phyloP scores from a whole-genome alignment of 1,139 yeast genomes.

The Arxiozyma telluris region DNA sequence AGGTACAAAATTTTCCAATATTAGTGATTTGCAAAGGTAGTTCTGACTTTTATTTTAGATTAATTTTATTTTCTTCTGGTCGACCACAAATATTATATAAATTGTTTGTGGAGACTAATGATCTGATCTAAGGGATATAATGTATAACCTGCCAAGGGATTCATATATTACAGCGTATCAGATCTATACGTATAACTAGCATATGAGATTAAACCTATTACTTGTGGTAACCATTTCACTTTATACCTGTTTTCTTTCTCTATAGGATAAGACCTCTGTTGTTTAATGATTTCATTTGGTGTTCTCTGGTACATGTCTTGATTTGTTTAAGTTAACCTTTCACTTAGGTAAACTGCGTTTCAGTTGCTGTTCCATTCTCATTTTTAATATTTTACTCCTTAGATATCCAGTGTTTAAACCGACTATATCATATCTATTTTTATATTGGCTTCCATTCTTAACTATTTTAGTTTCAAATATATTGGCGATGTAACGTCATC shows the following conservation, averaged over 20 bases:
- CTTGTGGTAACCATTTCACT: constrained; percentile 5
- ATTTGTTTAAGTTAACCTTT: too few species aligned
- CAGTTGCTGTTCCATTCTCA: neutral
- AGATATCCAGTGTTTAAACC: too few species aligned
- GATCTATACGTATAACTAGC: constrained; percentile 5
- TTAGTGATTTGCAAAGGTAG: too few species aligned
- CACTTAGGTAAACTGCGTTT: neutral
- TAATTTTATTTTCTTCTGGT: too few species aligned
- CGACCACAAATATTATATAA: too few species aligned
- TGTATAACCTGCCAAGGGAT: constrained; percentile 4
- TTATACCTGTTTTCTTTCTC: neutral
- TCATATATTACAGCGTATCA: constrained; percentile 3
- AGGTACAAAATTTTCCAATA: too few species aligned
- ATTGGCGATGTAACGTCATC: too few species aligned
- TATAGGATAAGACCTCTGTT: neutral
- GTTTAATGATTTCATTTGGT: neutral
- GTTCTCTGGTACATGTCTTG: neutral
- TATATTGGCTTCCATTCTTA: too few species aligned
- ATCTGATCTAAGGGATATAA: neutral
- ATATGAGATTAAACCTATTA: constrained; percentile 4
- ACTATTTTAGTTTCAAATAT: too few species aligned
- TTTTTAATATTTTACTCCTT: too few species aligned
- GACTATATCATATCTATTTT: neutral
- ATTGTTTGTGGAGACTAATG: neutral
- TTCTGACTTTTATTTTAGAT: neutral